Evolutionary conservation across 1,284 basidiomycete genomes (phyloP).

Genomic region (Sporisorium graminicola): DNA sequence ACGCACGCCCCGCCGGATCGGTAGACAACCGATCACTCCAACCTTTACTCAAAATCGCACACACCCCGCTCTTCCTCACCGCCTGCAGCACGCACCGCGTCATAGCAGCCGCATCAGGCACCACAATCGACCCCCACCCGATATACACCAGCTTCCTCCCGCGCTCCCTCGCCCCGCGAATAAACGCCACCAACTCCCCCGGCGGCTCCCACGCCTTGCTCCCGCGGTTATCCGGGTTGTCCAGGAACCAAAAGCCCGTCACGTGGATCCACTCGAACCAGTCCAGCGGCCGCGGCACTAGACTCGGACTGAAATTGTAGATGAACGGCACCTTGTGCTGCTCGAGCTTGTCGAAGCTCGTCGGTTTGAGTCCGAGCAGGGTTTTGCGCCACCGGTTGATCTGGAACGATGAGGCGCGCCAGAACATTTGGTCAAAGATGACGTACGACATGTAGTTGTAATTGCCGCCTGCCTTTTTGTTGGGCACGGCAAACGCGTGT

Average conservation of each 20-base stretch:
- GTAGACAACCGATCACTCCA: conserved; percentile 85
- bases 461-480: conserved; percentile 85
- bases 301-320: conserved; percentile 91
- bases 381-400: conserved; percentile 93
- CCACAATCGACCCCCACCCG: conserved; percentile 98
- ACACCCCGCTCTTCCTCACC: conserved; percentile 81
- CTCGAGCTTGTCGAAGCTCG: conserved; percentile 91
- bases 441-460: conserved; percentile 98
- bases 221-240: conserved; percentile 83
- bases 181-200: conserved; percentile 81
- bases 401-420: conserved; percentile 87
- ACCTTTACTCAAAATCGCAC: conserved; percentile 93
- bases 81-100: conserved; percentile 90
- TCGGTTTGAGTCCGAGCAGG: conserved; percentile 80
- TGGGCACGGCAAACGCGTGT: conserved; percentile 96
- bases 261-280: conserved; percentile 99
- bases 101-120: conserved; percentile 91
- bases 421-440: conserved; percentile 97
- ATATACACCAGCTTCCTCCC: conserved; percentile 96
- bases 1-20: conserved; percentile 32
- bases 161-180: conserved; percentile 79
- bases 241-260: conserved; percentile 74
- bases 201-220: conserved; percentile 87
- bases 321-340: conserved; percentile 96
- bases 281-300: conserved; percentile 79